Percentiles rank a stretch among this genome's conserved stretches.
Evolutionary conservation across 2,329 filamentous ascomycete genomes (phyloP).

Genomic region (Fusarium irregulare): DNA sequence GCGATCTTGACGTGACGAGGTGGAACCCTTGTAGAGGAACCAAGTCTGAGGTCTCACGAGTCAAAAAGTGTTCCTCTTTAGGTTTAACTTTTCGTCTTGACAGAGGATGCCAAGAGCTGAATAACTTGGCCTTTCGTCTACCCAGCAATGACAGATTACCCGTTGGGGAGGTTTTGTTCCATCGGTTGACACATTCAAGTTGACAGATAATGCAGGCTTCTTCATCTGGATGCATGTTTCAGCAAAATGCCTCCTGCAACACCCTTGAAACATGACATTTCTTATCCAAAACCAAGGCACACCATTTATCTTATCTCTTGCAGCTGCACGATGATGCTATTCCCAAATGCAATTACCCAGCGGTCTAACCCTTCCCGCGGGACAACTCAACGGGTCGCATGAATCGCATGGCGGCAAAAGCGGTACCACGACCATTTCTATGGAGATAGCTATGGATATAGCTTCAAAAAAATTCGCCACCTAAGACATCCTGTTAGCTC

Average conservation of each 20-base stretch:
- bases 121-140: too few species aligned
- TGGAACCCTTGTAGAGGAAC: not conserved
- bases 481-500: not conserved
- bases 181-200: not conserved
- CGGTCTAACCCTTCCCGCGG: fast-evolving
- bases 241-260: not conserved
- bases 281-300: not conserved
- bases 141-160: not conserved
- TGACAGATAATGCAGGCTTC: not conserved
- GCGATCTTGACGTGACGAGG: not conserved
- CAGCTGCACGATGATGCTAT: not conserved
- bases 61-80: not conserved
- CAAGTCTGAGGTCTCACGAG: not conserved
- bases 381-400: too few species aligned
- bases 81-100: not conserved
- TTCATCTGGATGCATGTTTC: not conserved
- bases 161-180: not conserved
- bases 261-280: not conserved
- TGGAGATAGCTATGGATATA: not conserved
- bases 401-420: not conserved
- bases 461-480: not conserved
- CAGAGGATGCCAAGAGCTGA: not conserved
- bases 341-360: not conserved
- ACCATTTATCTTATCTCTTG: not conserved
- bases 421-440: not conserved